Conservation (phyloP, 768 basidiomycete genomes). For the Tricholoma hemisulphureum region DNA sequence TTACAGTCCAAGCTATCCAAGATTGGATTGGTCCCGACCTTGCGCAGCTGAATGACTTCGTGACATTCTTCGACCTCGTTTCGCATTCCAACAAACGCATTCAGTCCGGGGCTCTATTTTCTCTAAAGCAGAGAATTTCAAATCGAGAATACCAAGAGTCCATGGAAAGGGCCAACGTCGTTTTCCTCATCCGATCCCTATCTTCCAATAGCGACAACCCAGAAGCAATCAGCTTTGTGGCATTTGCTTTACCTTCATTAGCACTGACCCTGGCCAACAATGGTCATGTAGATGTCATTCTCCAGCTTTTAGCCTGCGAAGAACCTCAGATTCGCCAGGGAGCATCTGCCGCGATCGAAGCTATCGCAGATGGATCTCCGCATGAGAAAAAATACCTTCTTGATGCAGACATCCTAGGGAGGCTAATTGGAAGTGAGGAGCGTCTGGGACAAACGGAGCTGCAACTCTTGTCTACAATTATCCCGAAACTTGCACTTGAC, state of each 20-base stretch:
- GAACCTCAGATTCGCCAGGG: slow-evolving; percentile 14
- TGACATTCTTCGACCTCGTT: slow-evolving; percentile 11
- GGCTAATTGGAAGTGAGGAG: slow-evolving; percentile 1
- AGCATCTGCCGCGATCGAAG: slow-evolving; percentile 14
- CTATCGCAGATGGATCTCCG: slow-evolving; percentile 11
- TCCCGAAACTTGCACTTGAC: slow-evolving; percentile 14
- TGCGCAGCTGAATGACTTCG: slow-evolving; percentile 13
- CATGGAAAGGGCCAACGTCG: slow-evolving; percentile 14
- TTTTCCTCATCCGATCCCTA: slow-evolving; percentile 12
- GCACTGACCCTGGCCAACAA: slow-evolving; percentile 12
- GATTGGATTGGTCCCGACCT: slow-evolving; percentile 22
- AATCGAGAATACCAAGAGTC: slow-evolving; percentile 15
- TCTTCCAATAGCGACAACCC: slow-evolving; percentile 9
- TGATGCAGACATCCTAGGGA: slow-evolving; percentile 14
- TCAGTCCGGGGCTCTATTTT: slow-evolving; percentile 14
- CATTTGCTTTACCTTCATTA: slow-evolving; percentile 10
- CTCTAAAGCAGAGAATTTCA: slow-evolving; percentile 11
- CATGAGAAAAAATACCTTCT: slow-evolving; percentile 11
- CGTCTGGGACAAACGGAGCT: slow-evolving; percentile 4
- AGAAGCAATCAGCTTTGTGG: slow-evolving; percentile 17
- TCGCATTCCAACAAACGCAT: slow-evolving; percentile 14
- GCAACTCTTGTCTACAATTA: slow-evolving; percentile 8
- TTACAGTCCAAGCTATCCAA: slow-evolving; percentile 12
- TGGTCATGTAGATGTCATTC: slow-evolving; percentile 10
- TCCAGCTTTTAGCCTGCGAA: slow-evolving; percentile 9